Evolutionary conservation across 176 grass and related monocot species (phyloP).

Genomic region (Guadua angustifolia): DNA sequence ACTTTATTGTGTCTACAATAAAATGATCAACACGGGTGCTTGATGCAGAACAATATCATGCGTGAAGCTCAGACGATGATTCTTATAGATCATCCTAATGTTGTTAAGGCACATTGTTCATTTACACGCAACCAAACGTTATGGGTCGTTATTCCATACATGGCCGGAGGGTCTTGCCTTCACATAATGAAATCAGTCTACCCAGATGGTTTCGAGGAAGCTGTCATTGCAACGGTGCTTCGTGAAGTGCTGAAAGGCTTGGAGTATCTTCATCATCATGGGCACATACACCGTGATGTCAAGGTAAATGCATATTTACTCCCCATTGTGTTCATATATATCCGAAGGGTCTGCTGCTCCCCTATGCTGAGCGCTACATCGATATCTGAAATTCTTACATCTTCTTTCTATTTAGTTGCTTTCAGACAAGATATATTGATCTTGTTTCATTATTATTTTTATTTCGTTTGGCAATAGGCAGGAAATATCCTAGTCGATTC

Average conservation of each 20-base stretch:
- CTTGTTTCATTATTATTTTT: slow-evolving; percentile 4
- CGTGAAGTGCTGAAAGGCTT: slow-evolving; percentile 87
- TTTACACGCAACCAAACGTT: slow-evolving; percentile 74
- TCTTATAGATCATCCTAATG: slow-evolving; percentile 89
- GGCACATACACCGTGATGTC: slow-evolving; percentile 92
- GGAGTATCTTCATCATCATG: slow-evolving; percentile 90
- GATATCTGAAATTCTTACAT: background rate
- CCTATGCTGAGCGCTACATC: background rate
- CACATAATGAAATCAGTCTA: slow-evolving; percentile 94
- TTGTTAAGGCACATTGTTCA: slow-evolving; percentile 87
- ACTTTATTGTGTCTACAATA: background rate
- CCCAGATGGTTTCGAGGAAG: slow-evolving; percentile 78
- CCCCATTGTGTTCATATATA: background rate
- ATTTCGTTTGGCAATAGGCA: slow-evolving; percentile 61
- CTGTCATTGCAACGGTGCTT: slow-evolving; percentile 81
- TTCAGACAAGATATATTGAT: background rate
- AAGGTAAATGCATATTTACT: slow-evolving; percentile 64
- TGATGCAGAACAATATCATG: slow-evolving; percentile 80
- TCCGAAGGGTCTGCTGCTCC: background rate
- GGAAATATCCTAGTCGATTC: slow-evolving; percentile 94
- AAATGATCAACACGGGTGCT: slow-evolving; percentile 1
- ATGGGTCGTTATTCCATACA: slow-evolving; percentile 97
- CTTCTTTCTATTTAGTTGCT: slow-evolving; percentile 3
- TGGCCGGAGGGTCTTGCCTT: slow-evolving; percentile 92
- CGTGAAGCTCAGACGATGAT: slow-evolving; percentile 95